Evolutionary conservation across 441 rosid genomes (phyloP).

Genomic region (Cnidoscolus chayamansa): DNA sequence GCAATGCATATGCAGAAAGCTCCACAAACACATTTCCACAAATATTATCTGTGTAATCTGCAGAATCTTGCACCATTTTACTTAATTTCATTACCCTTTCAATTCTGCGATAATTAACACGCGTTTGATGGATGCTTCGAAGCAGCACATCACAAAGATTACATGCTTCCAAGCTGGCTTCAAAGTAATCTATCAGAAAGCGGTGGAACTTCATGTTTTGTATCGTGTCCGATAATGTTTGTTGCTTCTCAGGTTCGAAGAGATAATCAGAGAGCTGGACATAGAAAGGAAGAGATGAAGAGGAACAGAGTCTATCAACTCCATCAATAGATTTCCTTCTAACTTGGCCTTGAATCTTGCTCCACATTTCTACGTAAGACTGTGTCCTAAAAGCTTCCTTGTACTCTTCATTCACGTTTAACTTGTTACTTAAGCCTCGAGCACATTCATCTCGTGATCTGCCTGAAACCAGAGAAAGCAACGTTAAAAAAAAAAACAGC

Average conservation of each 20-base stretch:
- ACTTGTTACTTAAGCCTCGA: constrained; percentile 38
- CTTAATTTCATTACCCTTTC: constrained; percentile 46
- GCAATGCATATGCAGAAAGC: constrained; percentile 46
- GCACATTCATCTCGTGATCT: constrained; percentile 32
- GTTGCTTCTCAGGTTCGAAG: constrained; percentile 54
- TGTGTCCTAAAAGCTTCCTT: constrained; percentile 71
- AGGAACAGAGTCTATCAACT: constrained; percentile 31
- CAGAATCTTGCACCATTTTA: constrained; percentile 27
- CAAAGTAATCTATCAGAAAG: constrained; percentile 51
- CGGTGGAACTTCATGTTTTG: constrained; percentile 37
- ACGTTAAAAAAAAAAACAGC: no score
- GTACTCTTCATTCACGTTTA: constrained; percentile 72
- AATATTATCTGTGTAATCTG: constrained; percentile 23
- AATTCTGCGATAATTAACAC: constrained; percentile 45
- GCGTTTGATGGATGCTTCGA: constrained; percentile 47
- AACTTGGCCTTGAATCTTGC: constrained; percentile 50
- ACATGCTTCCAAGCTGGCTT: constrained; percentile 52
- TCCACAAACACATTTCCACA: constrained; percentile 36
- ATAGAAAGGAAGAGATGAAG: constrained; percentile 33
- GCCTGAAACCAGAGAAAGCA: constrained; percentile 37
- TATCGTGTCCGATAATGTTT: constrained; percentile 37
- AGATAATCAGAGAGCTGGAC: constrained; percentile 56
- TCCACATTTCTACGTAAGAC: constrained; percentile 65
- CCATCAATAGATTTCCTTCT: constrained; percentile 21
- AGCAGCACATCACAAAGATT: constrained; percentile 65